Percentiles rank a stretch among this genome's conserved stretches.
Evolutionary conservation across 2,329 filamentous ascomycete species (phyloP).

Genomic region (Gaeumannomyces sp.): DNA sequence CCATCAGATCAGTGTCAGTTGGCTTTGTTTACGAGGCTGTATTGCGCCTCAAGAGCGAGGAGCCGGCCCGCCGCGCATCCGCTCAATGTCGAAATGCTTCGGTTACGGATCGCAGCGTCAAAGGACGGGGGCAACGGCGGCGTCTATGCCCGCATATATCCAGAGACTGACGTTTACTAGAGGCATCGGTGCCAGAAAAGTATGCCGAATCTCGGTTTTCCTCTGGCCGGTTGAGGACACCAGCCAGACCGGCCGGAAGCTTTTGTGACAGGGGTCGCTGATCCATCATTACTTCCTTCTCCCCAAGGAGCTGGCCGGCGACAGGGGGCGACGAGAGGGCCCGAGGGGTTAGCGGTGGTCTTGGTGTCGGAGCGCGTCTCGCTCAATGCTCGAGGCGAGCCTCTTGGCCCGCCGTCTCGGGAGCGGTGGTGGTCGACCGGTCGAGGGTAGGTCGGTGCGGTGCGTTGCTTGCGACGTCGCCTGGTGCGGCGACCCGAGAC

Average conservation of each 20-base stretch:
- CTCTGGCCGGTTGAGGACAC: constrained; percentile 45
- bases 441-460: constrained; percentile 1
- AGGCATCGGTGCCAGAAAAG: constrained; percentile 41
- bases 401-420: background rate
- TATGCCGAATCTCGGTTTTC: constrained; percentile 48
- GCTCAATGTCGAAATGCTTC: background rate
- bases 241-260: constrained; percentile 41
- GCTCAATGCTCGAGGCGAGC: background rate
- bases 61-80: background rate
- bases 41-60: background rate
- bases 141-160: background rate
- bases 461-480: background rate
- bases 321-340: background rate
- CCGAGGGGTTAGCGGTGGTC: background rate
- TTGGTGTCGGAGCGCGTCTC: background rate
- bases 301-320: background rate
- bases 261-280: constrained; percentile 35
- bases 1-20: constrained; percentile 10
- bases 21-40: background rate
- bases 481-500: background rate
- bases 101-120: background rate
- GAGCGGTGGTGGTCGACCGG: background rate
- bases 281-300: constrained; percentile 27
- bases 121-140: background rate
- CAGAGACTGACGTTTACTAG: constrained; percentile 42